These are phyloP conservation scores for Vachellia pachyceras DNA, from an alignment of 306 rosid genomes.

Conservation along the genomic window DNA sequence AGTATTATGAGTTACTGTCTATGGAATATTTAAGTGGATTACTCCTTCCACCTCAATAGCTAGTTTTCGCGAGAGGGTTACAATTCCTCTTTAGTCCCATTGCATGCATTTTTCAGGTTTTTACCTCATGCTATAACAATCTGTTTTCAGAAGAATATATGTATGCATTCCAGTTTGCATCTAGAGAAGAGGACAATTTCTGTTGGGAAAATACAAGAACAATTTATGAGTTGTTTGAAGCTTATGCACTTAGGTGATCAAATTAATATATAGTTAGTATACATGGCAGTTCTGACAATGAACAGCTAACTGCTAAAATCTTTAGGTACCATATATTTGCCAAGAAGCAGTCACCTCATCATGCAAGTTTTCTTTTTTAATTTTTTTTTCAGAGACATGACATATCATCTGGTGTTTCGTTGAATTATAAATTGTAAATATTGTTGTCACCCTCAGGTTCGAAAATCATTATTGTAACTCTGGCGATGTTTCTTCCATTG, in stretches of 20 bases:
- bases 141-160: neutral
- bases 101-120: neutral
- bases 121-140: neutral
- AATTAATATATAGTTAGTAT: neutral
- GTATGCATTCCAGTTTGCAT: neutral
- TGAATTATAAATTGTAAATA: neutral
- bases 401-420: neutral
- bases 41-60: neutral
- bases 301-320: neutral
- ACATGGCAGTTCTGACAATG: neutral
- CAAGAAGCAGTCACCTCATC: neutral
- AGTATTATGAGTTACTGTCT: neutral
- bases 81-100: neutral
- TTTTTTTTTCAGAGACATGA: neutral
- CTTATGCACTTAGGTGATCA: neutral
- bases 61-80: neutral
- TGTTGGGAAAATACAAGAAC: neutral
- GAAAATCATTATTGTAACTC: neutral
- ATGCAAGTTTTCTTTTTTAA: neutral
- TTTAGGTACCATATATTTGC: neutral
- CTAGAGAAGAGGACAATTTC: neutral
- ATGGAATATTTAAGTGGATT: neutral
- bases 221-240: neutral
- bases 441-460: neutral
- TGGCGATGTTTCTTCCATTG: neutral